Evolutionary conservation across 345 rosid genomes (phyloP).

Genomic region (Sonneratia alba): DNA sequence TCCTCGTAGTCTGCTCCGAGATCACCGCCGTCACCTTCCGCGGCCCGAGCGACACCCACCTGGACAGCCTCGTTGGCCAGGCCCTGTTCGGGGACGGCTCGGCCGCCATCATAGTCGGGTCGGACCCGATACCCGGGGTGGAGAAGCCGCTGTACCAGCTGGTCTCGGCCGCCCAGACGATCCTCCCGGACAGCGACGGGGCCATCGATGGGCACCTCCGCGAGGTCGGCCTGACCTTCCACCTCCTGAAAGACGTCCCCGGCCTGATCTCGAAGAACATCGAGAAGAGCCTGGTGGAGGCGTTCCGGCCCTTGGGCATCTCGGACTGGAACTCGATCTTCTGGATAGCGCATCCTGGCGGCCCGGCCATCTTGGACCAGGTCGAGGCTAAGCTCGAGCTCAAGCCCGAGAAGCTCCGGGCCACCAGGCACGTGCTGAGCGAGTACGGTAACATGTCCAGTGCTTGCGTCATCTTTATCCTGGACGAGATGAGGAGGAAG

Average conservation of each 20-base stretch:
- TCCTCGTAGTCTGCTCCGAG: slow-evolving; percentile 42
- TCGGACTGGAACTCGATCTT: slow-evolving; percentile 49
- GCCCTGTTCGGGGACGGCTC: slow-evolving; percentile 46
- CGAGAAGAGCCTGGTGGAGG: slow-evolving; percentile 26
- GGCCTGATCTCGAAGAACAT: slow-evolving; percentile 30
- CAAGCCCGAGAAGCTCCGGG: slow-evolving; percentile 24
- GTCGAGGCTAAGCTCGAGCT: slow-evolving; percentile 29
- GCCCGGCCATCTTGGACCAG: slow-evolving; percentile 36
- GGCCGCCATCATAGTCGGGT: slow-evolving; percentile 33
- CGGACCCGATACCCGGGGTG: slow-evolving; percentile 20
- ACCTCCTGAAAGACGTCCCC: slow-evolving; percentile 38
- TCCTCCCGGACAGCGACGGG: slow-evolving; percentile 39
- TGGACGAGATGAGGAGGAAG: slow-evolving; percentile 43
- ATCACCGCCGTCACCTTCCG: slow-evolving; percentile 30
- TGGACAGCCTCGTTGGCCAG: slow-evolving; percentile 41
- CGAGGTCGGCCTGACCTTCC: slow-evolving; percentile 37
- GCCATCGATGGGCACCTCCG: slow-evolving; percentile 45
- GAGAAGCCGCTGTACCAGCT: slow-evolving; percentile 37
- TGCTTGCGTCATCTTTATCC: slow-evolving; percentile 31
- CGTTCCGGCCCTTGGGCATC: slow-evolving; percentile 34
- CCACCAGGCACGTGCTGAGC: slow-evolving; percentile 24
- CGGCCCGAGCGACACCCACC: slow-evolving; percentile 32
- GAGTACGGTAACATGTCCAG: slow-evolving; percentile 46
- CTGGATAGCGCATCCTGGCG: slow-evolving; percentile 48
- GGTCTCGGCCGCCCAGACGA: slow-evolving; percentile 31